phyloP scores from a whole-genome alignment of 148 eudicot genomes.

The Rhododendron molle region DNA sequence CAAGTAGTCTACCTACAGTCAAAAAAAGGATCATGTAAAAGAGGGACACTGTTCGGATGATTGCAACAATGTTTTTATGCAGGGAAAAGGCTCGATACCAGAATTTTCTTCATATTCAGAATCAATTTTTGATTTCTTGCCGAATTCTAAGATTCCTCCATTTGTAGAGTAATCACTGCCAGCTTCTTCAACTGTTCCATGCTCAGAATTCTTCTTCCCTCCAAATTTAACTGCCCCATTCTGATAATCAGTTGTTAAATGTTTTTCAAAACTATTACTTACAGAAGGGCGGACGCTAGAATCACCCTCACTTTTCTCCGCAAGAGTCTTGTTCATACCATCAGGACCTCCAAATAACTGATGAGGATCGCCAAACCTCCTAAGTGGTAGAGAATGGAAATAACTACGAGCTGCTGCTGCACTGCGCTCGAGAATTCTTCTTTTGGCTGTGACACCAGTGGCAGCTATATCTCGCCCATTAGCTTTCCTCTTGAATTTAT shows the following conservation, averaged over 20 bases:
- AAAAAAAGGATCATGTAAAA: conserved; percentile 26
- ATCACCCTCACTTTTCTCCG: conserved; percentile 19
- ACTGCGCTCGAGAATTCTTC: conserved; percentile 74
- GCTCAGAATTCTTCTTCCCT: conserved; percentile 13
- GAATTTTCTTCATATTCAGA: conserved; percentile 12
- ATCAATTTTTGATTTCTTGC: conserved; percentile 17
- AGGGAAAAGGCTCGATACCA: conserved; percentile 11
- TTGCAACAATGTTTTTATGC: background rate
- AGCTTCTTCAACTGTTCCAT: conserved; percentile 30
- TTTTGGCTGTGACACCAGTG: conserved; percentile 45
- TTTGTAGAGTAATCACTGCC: conserved; percentile 19
- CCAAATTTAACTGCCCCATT: conserved; percentile 21
- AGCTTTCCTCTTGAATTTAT: conserved; percentile 64
- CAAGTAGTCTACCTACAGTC: conserved; percentile 22
- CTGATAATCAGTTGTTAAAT: conserved; percentile 14
- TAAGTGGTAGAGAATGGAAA: conserved; percentile 36
- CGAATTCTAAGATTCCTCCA: conserved; percentile 22
- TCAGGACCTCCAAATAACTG: conserved; percentile 23
- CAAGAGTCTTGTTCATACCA: conserved; percentile 7
- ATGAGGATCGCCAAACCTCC: conserved; percentile 26
- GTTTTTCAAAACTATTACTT: conserved; percentile 12
- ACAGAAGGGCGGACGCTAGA: conserved; percentile 13
- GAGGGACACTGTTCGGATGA: conserved; percentile 1
- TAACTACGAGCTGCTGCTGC: conserved; percentile 68
- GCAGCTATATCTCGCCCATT: conserved; percentile 50